phyloP scores from a whole-genome alignment of 2,329 filamentous ascomycete genomes.

The Hymenoscyphus infarciens region DNA sequence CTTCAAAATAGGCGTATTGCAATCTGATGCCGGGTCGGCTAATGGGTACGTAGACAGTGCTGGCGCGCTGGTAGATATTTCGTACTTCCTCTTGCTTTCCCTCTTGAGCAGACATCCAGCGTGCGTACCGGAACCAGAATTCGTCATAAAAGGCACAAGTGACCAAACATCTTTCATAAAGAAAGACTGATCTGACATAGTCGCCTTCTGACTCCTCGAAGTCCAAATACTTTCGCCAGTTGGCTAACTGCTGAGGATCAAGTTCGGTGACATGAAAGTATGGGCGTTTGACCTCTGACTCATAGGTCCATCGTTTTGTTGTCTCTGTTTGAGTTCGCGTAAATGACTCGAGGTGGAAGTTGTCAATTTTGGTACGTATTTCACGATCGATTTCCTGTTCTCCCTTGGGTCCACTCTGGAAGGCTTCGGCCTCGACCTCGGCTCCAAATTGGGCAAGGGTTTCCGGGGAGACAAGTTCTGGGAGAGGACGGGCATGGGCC shows the following conservation, averaged over 20 bases:
- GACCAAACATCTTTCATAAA: constrained; percentile 92
- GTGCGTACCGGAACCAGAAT: constrained; percentile 95
- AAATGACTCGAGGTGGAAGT: constrained; percentile 77
- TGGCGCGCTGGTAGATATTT: constrained; percentile 85
- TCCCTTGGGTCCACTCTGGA: constrained; percentile 52
- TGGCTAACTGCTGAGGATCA: constrained; percentile 76
- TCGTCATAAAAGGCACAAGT: constrained; percentile 95
- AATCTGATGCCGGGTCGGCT: constrained; percentile 79
- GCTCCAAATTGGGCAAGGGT: constrained; percentile 64
- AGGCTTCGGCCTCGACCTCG: constrained; percentile 67
- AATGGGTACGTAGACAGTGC: constrained; percentile 81
- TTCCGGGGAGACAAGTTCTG: constrained; percentile 68
- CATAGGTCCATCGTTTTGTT: constrained; percentile 89
- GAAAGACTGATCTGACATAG: constrained; percentile 68
- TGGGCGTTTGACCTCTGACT: constrained; percentile 89
- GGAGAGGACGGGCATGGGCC: constrained; percentile 67
- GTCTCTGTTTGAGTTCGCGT: constrained; percentile 80
- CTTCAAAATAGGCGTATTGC: constrained; percentile 93
- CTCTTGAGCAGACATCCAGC: constrained; percentile 83
- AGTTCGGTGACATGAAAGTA: constrained; percentile 97
- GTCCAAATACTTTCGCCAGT: constrained; percentile 96
- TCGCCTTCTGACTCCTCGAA: constrained; percentile 88
- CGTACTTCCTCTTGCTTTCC: constrained; percentile 86
- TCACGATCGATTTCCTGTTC: constrained; percentile 82
- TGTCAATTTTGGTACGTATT: constrained; percentile 74